phyloP scores from a whole-genome alignment of 441 rosid species.

The Arabidopsis hybrid region DNA sequence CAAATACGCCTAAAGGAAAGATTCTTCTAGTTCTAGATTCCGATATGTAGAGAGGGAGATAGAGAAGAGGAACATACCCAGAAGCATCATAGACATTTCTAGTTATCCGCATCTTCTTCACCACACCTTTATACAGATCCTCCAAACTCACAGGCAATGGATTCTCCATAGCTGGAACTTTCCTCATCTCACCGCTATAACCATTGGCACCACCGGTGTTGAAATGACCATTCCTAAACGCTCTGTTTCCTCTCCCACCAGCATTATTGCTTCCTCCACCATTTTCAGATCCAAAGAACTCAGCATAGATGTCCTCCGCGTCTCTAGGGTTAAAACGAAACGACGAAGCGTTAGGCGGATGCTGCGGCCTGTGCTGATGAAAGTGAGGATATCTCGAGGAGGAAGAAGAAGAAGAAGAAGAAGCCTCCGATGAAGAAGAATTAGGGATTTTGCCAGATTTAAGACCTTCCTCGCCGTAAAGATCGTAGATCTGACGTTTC shows the following conservation, averaged over 20 bases:
- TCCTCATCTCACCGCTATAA: conserved; percentile 50
- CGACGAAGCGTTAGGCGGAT: conserved; percentile 56
- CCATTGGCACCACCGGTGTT: conserved; percentile 23
- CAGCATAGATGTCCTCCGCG: conserved; percentile 83
- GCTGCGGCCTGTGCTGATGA: conserved; percentile 45
- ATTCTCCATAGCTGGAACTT: conserved; percentile 67
- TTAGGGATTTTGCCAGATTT: conserved; percentile 79
- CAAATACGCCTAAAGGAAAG: not conserved
- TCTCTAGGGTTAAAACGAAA: conserved; percentile 76
- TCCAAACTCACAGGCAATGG: conserved; percentile 75
- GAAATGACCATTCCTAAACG: conserved; percentile 46
- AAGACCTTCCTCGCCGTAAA: conserved; percentile 82
- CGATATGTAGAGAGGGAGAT: not conserved
- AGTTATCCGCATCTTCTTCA: conserved; percentile 75
- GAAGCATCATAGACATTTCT: conserved; percentile 56
- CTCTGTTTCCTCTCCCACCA: conserved; percentile 50
- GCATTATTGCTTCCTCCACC: conserved; percentile 41
- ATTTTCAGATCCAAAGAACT: conserved; percentile 73
- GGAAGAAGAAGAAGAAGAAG: conserved; percentile 35
- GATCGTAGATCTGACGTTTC: conserved; percentile 94
- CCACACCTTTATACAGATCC: conserved; percentile 77
- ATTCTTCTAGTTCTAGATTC: not conserved
- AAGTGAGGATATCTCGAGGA: conserved; percentile 38
- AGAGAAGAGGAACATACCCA: conserved; percentile 57
- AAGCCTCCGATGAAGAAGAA: conserved; percentile 43